phyloP scores from a whole-genome alignment of 306 rosid genomes.

The Castanopsis chinensis region DNA sequence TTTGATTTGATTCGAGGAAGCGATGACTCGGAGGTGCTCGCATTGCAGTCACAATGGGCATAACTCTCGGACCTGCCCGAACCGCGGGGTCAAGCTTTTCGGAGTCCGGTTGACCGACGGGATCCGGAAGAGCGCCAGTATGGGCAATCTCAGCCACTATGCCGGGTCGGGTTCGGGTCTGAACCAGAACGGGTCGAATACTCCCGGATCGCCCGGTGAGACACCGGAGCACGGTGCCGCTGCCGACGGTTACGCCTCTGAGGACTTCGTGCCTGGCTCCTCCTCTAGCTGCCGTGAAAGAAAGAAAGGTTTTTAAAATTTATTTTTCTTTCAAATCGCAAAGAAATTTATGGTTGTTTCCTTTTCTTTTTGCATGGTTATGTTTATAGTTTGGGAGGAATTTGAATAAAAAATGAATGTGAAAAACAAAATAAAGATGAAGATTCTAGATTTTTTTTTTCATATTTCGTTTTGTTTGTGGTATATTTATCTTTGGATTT shows the following conservation, averaged over 20 bases:
- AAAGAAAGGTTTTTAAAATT: slow-evolving; percentile 66
- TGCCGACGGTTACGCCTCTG: slow-evolving; percentile 91
- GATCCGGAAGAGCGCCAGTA: slow-evolving; percentile 93
- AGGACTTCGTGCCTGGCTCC: slow-evolving; percentile 95
- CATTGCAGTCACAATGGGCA: slow-evolving; percentile 99
- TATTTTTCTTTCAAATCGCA: neutral
- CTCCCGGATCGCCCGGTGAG: slow-evolving; percentile 85
- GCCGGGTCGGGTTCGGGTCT: slow-evolving; percentile 49
- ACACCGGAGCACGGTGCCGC: slow-evolving; percentile 64
- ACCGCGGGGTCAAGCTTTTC: slow-evolving; percentile 90
- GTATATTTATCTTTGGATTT: neutral
- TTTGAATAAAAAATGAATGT: neutral
- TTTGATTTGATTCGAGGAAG: neutral
- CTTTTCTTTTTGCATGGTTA: neutral
- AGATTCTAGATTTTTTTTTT: neutral
- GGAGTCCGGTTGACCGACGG: slow-evolving; percentile 97
- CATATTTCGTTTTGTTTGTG: neutral
- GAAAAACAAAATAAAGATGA: neutral
- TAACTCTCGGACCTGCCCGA: slow-evolving; percentile 93
- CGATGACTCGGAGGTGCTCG: slow-evolving; percentile 94
- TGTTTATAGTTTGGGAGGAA: neutral
- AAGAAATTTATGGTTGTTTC: neutral
- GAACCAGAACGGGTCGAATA: slow-evolving; percentile 34
- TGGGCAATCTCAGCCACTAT: slow-evolving; percentile 94
- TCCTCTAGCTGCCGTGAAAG: slow-evolving; percentile 91